Evolutionary conservation across 305 asterid species (phyloP).

Genomic region (Stenogyne calaminthoides): DNA sequence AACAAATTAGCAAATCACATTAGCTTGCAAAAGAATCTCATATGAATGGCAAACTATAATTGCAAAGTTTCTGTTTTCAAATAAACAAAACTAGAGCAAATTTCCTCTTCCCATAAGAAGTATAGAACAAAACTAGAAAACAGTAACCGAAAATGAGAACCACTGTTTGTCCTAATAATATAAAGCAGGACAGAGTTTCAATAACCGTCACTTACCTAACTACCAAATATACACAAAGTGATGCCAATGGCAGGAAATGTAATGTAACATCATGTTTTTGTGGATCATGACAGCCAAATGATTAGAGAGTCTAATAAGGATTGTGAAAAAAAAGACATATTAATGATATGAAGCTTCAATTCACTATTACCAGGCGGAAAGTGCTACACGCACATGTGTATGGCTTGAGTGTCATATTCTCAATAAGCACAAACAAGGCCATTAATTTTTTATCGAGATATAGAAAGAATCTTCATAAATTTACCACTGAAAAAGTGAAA

Average conservation of each 20-base stretch:
- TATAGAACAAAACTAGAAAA: neutral
- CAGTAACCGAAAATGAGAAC: neutral
- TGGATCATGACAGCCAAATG: constrained; percentile 3
- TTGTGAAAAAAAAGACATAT: neutral
- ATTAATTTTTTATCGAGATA: neutral
- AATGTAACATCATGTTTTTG: neutral
- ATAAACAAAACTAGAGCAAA: neutral
- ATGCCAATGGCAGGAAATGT: neutral
- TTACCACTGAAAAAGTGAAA: neutral
- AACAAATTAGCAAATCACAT: neutral
- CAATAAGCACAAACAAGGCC: neutral
- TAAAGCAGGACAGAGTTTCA: neutral
- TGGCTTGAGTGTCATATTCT: neutral
- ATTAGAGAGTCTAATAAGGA: neutral
- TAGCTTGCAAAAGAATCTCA: neutral
- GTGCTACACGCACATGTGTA: neutral
- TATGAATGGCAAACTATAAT: neutral
- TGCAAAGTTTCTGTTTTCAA: neutral
- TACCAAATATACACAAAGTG: too few species aligned
- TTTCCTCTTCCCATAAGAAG: neutral
- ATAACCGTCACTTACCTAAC: too few species aligned
- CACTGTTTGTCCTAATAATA: neutral
- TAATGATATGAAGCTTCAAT: constrained; percentile 6
- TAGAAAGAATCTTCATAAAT: neutral
- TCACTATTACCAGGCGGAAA: neutral